Base-by-base conservation (phyloP, 2,329 filamentous ascomycete species). In the Apiospora rasikravindrae region DNA sequence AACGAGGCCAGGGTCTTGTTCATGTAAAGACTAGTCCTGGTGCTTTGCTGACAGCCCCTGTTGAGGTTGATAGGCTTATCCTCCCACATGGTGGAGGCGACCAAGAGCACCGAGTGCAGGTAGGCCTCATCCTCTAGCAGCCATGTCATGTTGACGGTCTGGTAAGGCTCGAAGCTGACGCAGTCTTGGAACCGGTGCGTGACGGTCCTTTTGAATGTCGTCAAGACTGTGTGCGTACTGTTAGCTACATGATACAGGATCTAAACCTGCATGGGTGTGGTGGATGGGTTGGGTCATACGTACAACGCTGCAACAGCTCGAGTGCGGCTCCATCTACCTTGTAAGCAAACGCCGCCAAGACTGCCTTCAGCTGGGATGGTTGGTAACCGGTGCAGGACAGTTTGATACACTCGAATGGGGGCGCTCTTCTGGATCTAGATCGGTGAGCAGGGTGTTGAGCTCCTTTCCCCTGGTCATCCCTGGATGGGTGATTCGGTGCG, bases 61-160 rank as follows among this genome's bases (percentile, higher is more conserved):
- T 6, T 7, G 5, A 26, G 2, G 2, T 2, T 22, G 6, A 6
- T 16, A 2, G 53, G 19, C 24, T 24, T 8, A 0, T 47, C 45
- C 19, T 37, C 29, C 53, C 26, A 61, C 53, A 37, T 61, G 29
- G 53, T 29, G 16, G 53, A 61, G 4, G 53, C 53, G 16, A 61
- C 53, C 6, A 61, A 7, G 29, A 61, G 53, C 29, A 61, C 53
- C 29, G 53, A 61, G 53, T 61, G 53, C 26, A 61, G 6, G 19
- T 61, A 61, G 7, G 53, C 53, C 53, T 61, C 53, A 6, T 61
- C 53, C 16, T 61, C 53, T 1, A 61, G 26, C 26, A 61, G 53
- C 53, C 53, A 61, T 5, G 29, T 22, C 53, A 16, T 61, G 53
- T 61, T 61, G 53, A 61, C 53, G 53, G 53, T 37, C 29, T 61